A percentile compares a stretch with the other conserved stretches of the same genome.
Conservation (phyloP, 2,329 filamentous ascomycete genomes). For the Alternaria solani region DNA sequence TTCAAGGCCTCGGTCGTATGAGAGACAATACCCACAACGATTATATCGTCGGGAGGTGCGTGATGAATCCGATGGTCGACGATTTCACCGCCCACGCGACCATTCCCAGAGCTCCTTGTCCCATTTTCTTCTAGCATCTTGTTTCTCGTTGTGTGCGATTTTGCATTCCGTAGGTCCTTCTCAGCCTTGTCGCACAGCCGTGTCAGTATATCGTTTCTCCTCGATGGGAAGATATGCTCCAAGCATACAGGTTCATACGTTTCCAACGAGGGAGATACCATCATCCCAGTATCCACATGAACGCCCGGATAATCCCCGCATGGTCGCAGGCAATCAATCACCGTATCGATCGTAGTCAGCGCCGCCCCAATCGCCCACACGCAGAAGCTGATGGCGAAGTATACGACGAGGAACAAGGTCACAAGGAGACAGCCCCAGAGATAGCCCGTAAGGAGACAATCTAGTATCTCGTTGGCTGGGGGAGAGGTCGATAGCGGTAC, state of each 20-base stretch:
- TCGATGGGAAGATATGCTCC: too few relatives aligned
- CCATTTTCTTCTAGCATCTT: background rate
- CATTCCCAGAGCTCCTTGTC: background rate
- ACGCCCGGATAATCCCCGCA: background rate
- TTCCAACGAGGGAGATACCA: background rate
- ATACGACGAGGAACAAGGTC: slow-evolving; percentile 16
- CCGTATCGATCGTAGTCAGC: background rate
- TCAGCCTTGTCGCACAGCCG: background rate
- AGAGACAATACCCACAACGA: background rate
- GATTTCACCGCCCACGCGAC: background rate
- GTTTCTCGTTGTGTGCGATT: background rate
- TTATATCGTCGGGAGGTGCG: background rate
- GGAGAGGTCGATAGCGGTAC: background rate
- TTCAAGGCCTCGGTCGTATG: background rate
- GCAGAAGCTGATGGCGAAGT: slow-evolving; percentile 1
- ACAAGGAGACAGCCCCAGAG: slow-evolving; percentile 13
- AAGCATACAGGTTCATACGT: background rate
- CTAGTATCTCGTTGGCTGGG: slow-evolving; percentile 6
- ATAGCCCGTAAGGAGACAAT: slow-evolving; percentile 14
- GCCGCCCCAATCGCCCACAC: background rate
- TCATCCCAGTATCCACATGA: background rate
- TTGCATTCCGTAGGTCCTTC: background rate
- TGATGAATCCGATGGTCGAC: background rate
- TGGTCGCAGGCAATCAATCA: background rate
- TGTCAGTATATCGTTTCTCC: background rate